Base-by-base conservation (phyloP, 202 grass and related monocot genomes). In the Panicum hallii region DNA sequence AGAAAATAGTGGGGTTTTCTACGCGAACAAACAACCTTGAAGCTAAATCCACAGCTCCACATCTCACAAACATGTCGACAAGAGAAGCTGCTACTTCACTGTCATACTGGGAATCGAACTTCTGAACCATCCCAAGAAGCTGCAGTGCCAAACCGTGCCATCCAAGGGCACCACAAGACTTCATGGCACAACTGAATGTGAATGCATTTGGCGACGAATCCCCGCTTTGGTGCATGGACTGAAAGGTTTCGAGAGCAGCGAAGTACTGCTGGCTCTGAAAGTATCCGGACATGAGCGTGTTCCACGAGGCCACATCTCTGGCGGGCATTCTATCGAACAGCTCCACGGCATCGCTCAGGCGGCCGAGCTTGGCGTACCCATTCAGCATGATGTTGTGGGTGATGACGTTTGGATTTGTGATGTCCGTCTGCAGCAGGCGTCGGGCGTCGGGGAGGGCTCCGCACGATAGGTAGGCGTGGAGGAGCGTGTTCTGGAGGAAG, bases 401-500 rank as follows among this genome's bases (percentile, higher is more conserved):
- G 83, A 94, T 82, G 28, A 94, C 88, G 77, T 95, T 95, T 43
- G 89, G 90, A 12, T 67, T 23, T 2, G 50, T 2, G 54, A 99
- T 94, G 41, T 92, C 91, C 12, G 40, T 28, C n/a, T 81, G 82
- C 7, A 95, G 79, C 26, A 89, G 63, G 67, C 74, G 41, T 0
- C 76, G 83, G 66, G 96, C 96, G 30, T 99, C 90, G 34, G 84
- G 7, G 63, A 95, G 88, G 46, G 91, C 56, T 49, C 86, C 79
- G 58, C 96, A 95, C 42, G 86, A 89, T 74, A 99, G 63, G 82
- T 95, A 98, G 74, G 91, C 14, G 63, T 98, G 82, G 64, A 98
- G 76, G 26, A 98, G 88, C 42, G 94, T 91, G 81, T 95, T 98
- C 87, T 98, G 91, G 52, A 95, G 91, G 88, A 98, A 98, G 75